These are phyloP conservation scores for Cubamyces sp. DNA, from an alignment of 768 basidiomycete species.

Conservation along the genomic window DNA sequence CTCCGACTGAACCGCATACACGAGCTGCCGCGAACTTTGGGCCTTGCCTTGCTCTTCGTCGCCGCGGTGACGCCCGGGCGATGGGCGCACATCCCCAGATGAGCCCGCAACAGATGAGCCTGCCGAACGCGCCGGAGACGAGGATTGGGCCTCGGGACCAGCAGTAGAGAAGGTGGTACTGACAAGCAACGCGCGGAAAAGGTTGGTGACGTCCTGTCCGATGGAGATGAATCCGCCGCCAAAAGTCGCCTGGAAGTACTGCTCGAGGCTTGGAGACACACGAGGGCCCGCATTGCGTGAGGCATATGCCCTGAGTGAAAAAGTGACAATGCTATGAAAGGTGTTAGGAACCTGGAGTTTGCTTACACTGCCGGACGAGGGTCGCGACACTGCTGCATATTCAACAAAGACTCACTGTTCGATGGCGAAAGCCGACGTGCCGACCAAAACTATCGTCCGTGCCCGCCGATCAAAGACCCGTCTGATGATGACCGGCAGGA, in stretches of 20 bases:
- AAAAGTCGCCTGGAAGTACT: constrained; percentile 29
- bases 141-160: too few species aligned
- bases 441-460: constrained; percentile 40
- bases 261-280: constrained; percentile 18
- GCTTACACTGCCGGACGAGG: too few species aligned
- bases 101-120: too few species aligned
- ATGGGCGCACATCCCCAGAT: too few species aligned
- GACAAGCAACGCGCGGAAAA: constrained; percentile 21
- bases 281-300: constrained; percentile 25
- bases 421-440: constrained; percentile 38
- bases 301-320: constrained; percentile 29
- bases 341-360: neutral
- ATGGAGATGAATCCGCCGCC: constrained; percentile 21
- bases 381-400: too few species aligned
- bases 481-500: constrained; percentile 42
- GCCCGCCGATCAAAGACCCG: constrained; percentile 42
- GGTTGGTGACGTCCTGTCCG: constrained; percentile 16
- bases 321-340: constrained; percentile 26
- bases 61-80: too few species aligned
- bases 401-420: constrained; percentile 39
- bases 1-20: neutral
- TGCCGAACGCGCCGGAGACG: too few species aligned
- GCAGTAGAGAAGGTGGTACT: constrained; percentile 5
- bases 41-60: too few species aligned
- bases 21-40: too few species aligned